Percentiles rank a stretch among this genome's conserved stretches.
Conservation (phyloP, 1,284 basidiomycete genomes). For the Abortiporus biennis region DNA sequence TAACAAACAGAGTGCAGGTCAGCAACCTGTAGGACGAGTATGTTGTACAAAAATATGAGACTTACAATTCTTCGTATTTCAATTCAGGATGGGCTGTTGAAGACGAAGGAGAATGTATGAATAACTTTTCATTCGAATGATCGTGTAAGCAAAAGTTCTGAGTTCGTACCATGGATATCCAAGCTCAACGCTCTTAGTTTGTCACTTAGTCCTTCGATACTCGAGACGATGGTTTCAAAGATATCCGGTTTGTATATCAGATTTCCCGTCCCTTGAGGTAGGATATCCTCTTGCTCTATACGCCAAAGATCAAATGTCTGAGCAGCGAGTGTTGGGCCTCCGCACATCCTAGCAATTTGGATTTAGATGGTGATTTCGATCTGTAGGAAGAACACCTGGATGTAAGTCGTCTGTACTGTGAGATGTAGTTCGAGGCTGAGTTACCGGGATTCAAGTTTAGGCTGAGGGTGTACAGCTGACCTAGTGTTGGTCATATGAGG, state of each 20-base stretch:
- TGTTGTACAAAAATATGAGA: background rate
- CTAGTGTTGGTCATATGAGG: too few relatives aligned
- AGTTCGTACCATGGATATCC: constrained; percentile 52
- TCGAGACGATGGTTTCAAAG: constrained; percentile 48
- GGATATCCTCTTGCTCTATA: too few relatives aligned
- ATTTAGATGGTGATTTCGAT: too few relatives aligned
- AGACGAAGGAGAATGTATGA: background rate
- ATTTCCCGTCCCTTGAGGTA: constrained; percentile 9
- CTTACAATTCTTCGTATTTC: constrained; percentile 26
- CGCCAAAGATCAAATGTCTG: too few relatives aligned
- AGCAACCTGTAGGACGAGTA: background rate
- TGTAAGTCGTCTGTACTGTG: too few relatives aligned
- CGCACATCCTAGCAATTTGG: too few relatives aligned
- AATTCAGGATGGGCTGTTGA: constrained; percentile 22
- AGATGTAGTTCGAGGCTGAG: too few relatives aligned
- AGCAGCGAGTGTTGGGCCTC: too few relatives aligned
- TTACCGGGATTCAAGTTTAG: too few relatives aligned
- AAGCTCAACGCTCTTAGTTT: constrained; percentile 55
- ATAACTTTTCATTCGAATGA: background rate
- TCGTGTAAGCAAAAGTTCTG: background rate
- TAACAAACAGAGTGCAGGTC: background rate
- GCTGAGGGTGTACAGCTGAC: too few relatives aligned
- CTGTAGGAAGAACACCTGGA: too few relatives aligned
- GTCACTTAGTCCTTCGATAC: constrained; percentile 42
- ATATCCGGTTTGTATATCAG: constrained; percentile 26